Percentiles rank a stretch among this genome's conserved stretches.
These are phyloP conservation scores for Prunus yedoensis DNA, from an alignment of 331 rosid species.

Conservation along the genomic window DNA sequence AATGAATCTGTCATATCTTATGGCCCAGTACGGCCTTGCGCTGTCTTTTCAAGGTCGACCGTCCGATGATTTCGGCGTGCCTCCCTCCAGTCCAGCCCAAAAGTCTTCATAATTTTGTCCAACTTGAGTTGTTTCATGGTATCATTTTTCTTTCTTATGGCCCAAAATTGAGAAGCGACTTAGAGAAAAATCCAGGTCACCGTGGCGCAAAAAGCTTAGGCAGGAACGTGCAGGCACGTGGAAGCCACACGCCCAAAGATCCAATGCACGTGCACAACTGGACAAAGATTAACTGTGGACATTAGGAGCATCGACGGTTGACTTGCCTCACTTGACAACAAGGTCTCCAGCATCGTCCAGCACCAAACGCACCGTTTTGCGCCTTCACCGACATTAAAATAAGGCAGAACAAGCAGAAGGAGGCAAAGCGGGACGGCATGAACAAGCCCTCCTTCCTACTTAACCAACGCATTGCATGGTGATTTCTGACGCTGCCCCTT, in stretches of 20 bases:
- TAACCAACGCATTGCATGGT: conserved; percentile 1
- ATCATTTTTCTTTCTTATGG: too few species aligned
- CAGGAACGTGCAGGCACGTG: conserved; percentile 20
- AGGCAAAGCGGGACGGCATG: conserved; percentile 17
- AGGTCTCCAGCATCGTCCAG: not conserved
- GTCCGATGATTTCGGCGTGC: too few species aligned
- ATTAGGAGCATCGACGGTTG: conserved; percentile 1
- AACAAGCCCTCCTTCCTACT: conserved; percentile 8
- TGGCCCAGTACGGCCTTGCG: too few species aligned
- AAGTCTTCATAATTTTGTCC: too few species aligned
- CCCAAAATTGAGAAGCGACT: too few species aligned
- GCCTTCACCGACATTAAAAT: not conserved
- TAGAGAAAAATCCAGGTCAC: too few species aligned
- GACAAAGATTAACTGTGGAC: not conserved
- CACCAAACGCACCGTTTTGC: not conserved
- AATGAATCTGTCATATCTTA: too few species aligned
- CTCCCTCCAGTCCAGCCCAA: too few species aligned
- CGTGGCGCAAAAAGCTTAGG: conserved; percentile 5
- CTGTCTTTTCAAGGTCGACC: too few species aligned
- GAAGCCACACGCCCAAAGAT: not conserved
- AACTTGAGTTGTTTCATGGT: too few species aligned
- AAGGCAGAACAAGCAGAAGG: not conserved
- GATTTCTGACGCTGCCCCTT: not conserved
- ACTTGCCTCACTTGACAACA: conserved; percentile 22
- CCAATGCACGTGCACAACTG: conserved; percentile 1